Evolutionary conservation across 164 flowering plant species (phyloP), one percentile per base, ranked within the genome.

Genomic region (Macadamia tetraphylla): DNA sequence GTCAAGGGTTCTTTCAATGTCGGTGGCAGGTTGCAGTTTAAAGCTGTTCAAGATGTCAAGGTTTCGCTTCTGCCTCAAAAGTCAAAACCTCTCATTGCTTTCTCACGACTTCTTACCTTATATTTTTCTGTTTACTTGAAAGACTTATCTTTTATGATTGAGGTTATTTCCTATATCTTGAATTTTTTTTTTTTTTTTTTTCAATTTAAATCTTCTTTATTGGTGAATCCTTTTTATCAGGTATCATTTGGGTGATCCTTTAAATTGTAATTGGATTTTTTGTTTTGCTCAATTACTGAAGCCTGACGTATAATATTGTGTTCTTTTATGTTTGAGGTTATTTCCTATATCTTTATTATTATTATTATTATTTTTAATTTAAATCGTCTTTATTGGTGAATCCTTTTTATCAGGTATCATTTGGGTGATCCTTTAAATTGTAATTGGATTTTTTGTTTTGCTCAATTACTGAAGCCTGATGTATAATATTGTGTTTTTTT

Each of bases 41-140:
- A 70, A 13, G 90, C 88, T 46, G 40, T 76, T 61, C 92, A 87
- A 44, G 87, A 92, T 74, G 74, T 87, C 74, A 89, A 87, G 95
- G 97, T 92, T 40, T 60, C 40, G 40, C 40, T 35, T 35, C 40
- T 35, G 40, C 40, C 40, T 35, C 40, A 35, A 35, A 35, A 23
- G 23, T 23, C 23, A 23, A 23, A 35, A 35, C 40, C 40, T 35
- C 3, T 35, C 40, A 2, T 35, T 35, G 40, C 40, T 35, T 35
- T 35, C 40, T 35, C 40, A 35, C 5, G 31, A 10, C 0, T 9
- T 42, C 18, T 53, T 7, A 43, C 49, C 5, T 43, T 31, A 9
- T 65, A 5, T 60, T n/a, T 56, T 14, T 62, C 10, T 68, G 17
- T 62, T 15, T 23, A 42, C 6, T 63, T 30, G 51, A 46, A 46